Base-by-base conservation (phyloP, 2,329 filamentous ascomycete genomes). In the Kalaharituber pfeilii region DNA sequence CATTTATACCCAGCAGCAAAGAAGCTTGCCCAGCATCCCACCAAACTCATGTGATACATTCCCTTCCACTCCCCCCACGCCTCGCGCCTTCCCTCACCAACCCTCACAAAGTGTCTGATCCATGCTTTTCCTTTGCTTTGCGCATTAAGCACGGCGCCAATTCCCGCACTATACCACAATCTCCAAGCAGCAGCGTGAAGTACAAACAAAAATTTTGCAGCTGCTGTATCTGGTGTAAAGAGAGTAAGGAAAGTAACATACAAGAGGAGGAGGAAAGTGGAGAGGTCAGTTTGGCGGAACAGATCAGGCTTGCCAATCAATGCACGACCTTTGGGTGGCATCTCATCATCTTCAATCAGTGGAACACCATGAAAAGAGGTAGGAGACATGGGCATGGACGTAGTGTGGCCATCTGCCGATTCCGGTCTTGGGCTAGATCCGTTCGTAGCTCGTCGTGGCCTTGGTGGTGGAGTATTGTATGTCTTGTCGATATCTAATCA, bases 11-110 rank as follows among this genome's bases (percentile, higher is more conserved):
- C 86, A 1, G 88, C 87, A 18, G 87, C 86, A 57, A 89, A 75
- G 67, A 95, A 94, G 55, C 85, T 89, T 20, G 82, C 76, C 64
- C 94, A 89, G 69, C 84, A 89, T 78, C 95, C 81, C 54, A 80
- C 79, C 77, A 89, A 88, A 69, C 86, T 93, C 61, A 96, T 74
- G 66, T 98, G 86, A 65, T 95, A 95, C 65, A 94, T 79, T 28
- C 84, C 86, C 70, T 95, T 96, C 91, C 91, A 98, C 67, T 98
- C 89, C 54, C 83, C 81, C 91, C 91, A 98, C 3, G 89, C 89
- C 69, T 96, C 91, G 57, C 83, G 82, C 2, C 81, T 81, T 57
- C 78, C 87, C 67, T 96, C 91, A 58, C 91, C 91, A 65, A 83
- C 95, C 68, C 98, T 98, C 70, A 98, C 78, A 66, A 96, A 98